Base-by-base conservation (phyloP, 352 stramenopile genomes). In the Salisapilia sapeloensis region DNA sequence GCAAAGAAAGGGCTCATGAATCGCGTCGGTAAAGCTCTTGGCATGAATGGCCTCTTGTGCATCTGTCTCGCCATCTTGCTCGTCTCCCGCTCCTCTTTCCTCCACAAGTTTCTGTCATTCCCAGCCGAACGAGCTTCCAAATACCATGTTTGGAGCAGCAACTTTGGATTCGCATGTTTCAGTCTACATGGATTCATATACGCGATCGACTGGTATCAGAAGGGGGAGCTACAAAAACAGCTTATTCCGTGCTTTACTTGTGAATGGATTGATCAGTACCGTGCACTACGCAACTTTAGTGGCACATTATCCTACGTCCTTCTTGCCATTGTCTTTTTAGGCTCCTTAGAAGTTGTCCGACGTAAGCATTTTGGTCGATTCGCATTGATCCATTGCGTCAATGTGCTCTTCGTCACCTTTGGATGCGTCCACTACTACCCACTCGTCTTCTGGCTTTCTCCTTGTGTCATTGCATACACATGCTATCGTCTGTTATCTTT, bases 371-470 rank as follows among this genome's bases (percentile, higher is more conserved):
- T 81, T 26, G 63, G 47, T 18, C 40, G 44, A 18, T 85, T 85
- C 43, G 52, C 60, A 14, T 11, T 55, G 17, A 46, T 74, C 14
- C 70, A 83, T 36, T 56, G 42, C 9, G 37, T 83, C 1, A 78
- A 54, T 33, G 51, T 48, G 6, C 19, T 66, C 8, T 60, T 76
- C 16, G 43, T 82, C 17, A 25, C 55, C 1, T 52, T 59, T 14
- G 62, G 60, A 9, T 58, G 43, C n/a, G 15, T 82, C 22, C 70
- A 83, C 39, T 83, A 85, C 47, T 79, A 81, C 40, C 48, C 63
- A 4, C 38, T 62, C 2, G 53, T 42, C 6, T 75, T 63, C 32
- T 85, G 70, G 70, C 42, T 83, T 22, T 30, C 61, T 2, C 59
- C 63, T 2, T 42, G 52, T 7, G 39, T 79, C 33, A 24, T 81